Evolutionary conservation across 768 basidiomycete species (phyloP), one percentile per base, ranked within the genome.

Genomic region (Phanerochaete carnosa): DNA sequence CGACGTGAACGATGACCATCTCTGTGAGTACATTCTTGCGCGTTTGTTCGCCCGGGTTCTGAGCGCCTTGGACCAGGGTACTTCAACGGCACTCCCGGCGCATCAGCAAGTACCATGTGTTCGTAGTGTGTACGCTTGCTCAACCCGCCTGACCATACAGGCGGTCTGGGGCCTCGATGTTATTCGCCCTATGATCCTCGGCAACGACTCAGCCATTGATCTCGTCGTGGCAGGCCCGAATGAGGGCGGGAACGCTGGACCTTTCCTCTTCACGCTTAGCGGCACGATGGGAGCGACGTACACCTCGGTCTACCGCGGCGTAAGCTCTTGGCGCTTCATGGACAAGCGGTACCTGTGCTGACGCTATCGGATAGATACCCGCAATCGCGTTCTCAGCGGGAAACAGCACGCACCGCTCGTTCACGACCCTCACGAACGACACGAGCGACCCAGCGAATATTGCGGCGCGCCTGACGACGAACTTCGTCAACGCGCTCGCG

Each of bases 11-110:
- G 67, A 72, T 52, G 39, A 66, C 22, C 67, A 71, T 43, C 39
- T 72, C 3, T 71, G 72, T 73, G 59, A 60, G 70, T 61, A 2
- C 16, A 12, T 16, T 33, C 45, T 7, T 13, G 15, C 30, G 13
- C 30, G 28, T 8, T 46, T 28, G 1, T 22, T 11, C 43, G 28
- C 55, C 9, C 30, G 16, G n/a, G 30, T 19, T 4, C 39, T 43
- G 39, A 43, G 62, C 5, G 35, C 62, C 32, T 32, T 8, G 35
- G 26, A 8, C n/a, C 45, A 71, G 72, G 67, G 58, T 73, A 73
- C 53, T 72, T 73, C 64, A 73, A 73, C 55, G 72, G 70, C 26
- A 73, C 72, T 1, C 72, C 72, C 16, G 68, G 70, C 45, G 72
- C 72, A 11, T 57, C 68, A 33, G 70, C 66, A 32, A 30, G 64